Evolutionary conservation across 345 rosid genomes (phyloP), one percentile per base, ranked within the genome.

Genomic region (Capsella bursapastoris): DNA sequence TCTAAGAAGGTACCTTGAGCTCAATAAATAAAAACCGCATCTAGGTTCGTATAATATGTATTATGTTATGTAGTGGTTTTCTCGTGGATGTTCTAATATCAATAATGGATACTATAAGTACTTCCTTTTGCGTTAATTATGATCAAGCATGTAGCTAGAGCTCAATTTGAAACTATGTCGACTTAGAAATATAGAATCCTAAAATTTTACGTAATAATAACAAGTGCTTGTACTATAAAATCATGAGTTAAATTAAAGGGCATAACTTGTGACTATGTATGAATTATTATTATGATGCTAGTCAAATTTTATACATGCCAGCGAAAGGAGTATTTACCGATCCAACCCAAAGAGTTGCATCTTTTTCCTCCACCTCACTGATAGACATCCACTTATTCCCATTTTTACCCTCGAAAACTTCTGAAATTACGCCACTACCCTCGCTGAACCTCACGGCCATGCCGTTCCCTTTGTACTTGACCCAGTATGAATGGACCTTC

Each of bases 271-370:
- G 3, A 57, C 8, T 35, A 35, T 57, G 11, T 3, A 68, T 57
- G 7, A 34, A 34, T 34, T 34, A 34, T 34, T 1, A 57, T 58
- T 47, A 14, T 35, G n/a, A 37, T n/a, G 50, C 14, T n/a, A 27
- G 3, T 65, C 4, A 68, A 28, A 5, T 5, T 76, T 72, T 60
- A 45, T 71, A 83, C 41, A 78, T 7, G 3, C 89, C 92, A 44
- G 72, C 77, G 64, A 83, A 82, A 40, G 88, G 85, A 79, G 72
- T 50, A 64, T 75, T 77, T 9, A 86, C 81, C 10, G 95, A 91
- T 22, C 97, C 96, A 56, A 91, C 75, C 97, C 93, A 91, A 7
- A 89, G 66, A 60, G 52, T 55, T 10, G 86, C 89, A 3, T 82
- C 78, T 13, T 58, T 74, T 50, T 87, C 95, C 57, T 78, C 83